These are phyloP conservation scores for Cercospora zeina DNA, from an alignment of 2,329 filamentous ascomycete genomes.

Conservation along the genomic window DNA sequence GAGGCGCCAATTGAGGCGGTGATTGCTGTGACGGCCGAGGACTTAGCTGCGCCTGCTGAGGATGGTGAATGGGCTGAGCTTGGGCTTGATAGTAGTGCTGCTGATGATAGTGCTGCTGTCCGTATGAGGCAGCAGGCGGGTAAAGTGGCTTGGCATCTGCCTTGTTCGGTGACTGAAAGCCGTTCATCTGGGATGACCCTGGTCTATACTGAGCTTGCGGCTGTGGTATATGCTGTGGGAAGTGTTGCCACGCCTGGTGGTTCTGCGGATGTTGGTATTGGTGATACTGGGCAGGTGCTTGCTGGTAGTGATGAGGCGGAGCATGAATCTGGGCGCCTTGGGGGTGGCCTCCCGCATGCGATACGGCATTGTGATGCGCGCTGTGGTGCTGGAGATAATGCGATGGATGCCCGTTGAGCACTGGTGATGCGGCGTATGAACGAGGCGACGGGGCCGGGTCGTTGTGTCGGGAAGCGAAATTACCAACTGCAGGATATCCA, in stretches of 20 bases:
- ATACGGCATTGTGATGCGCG: slow-evolving; percentile 39
- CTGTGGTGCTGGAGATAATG: slow-evolving; percentile 39
- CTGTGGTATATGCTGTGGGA: slow-evolving; percentile 15
- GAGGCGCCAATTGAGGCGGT: slow-evolving; percentile 4
- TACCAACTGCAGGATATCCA: slow-evolving; percentile 35
- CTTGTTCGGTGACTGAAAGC: slow-evolving; percentile 36
- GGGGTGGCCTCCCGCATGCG: slow-evolving; percentile 34
- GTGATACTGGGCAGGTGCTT: slow-evolving; percentile 20
- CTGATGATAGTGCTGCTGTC: slow-evolving; percentile 12
- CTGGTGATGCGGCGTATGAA: background rate
- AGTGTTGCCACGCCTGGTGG: slow-evolving; percentile 27
- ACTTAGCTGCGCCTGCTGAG: slow-evolving; percentile 8
- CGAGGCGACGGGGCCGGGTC: slow-evolving; percentile 31
- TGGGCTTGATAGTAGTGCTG: background rate
- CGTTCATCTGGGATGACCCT: slow-evolving; percentile 36
- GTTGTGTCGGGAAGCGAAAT: slow-evolving; percentile 35
- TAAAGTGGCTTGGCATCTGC: slow-evolving; percentile 23
- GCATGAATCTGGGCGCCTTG: slow-evolving; percentile 20
- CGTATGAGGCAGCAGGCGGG: slow-evolving; percentile 6
- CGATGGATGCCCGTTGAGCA: slow-evolving; percentile 30
- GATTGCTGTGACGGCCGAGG: slow-evolving; percentile 10
- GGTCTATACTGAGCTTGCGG: slow-evolving; percentile 21
- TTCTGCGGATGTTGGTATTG: slow-evolving; percentile 25
- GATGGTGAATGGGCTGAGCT: slow-evolving; percentile 1
- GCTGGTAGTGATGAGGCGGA: slow-evolving; percentile 18